Percentiles rank a stretch among this genome's conserved stretches.
These are phyloP conservation scores for Petrea volubilis DNA, from an alignment of 257 asterid species.

Conservation along the genomic window DNA sequence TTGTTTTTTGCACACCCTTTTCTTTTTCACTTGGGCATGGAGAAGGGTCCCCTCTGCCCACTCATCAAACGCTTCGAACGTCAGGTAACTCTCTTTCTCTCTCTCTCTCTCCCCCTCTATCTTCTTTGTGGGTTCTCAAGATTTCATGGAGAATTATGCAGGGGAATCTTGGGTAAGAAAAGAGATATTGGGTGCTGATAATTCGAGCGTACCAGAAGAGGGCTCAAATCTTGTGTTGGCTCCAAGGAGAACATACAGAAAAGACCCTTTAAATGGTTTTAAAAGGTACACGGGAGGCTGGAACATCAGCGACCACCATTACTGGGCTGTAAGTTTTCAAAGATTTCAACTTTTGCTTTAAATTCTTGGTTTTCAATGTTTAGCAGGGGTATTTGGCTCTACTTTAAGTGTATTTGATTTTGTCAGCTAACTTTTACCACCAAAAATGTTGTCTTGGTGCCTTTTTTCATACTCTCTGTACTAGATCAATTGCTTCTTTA, in stretches of 20 bases:
- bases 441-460: neutral
- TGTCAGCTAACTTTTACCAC: neutral
- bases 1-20: conserved; percentile 28
- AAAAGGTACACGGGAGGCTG: conserved; percentile 74
- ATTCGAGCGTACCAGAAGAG: conserved; percentile 21
- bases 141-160: conserved; percentile 2
- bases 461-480: neutral
- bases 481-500: neutral
- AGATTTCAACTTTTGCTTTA: neutral
- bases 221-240: conserved; percentile 59
- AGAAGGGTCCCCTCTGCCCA: neutral
- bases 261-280: conserved; percentile 72
- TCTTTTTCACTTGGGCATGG: conserved; percentile 26
- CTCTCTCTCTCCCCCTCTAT: neutral
- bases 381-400: neutral
- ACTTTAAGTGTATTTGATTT: neutral
- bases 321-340: conserved; percentile 76
- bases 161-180: conserved; percentile 36
- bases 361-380: neutral
- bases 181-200: conserved; percentile 46
- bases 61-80: conserved; percentile 24
- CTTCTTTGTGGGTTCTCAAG: neutral
- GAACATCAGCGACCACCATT: conserved; percentile 71
- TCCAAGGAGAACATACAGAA: conserved; percentile 65
- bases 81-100: conserved; percentile 25